Conservation (phyloP, 257 asterid species). For the Penstemon newberryi region DNA sequence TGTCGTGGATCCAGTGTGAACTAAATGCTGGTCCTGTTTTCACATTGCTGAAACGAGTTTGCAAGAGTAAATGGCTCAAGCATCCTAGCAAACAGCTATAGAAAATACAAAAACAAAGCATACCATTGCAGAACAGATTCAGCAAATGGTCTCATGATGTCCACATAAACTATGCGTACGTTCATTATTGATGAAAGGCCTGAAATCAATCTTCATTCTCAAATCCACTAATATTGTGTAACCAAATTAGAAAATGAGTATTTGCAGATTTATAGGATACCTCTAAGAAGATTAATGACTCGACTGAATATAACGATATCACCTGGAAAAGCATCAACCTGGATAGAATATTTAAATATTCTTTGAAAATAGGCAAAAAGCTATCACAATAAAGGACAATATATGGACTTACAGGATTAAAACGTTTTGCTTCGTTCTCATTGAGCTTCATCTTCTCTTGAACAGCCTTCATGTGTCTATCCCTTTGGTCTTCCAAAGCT, state of each 20-base stretch:
- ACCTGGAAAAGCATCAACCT: conserved; percentile 99
- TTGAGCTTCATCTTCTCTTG: conserved; percentile 88
- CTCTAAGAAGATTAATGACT: conserved; percentile 94
- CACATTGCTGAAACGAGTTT: conserved; percentile 63
- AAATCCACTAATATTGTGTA: conserved; percentile 24
- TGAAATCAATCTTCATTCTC: conserved; percentile 41
- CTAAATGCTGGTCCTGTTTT: conserved; percentile 63
- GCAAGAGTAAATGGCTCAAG: conserved; percentile 34
- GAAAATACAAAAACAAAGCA: conserved; percentile 31
- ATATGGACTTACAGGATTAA: conserved; percentile 80
- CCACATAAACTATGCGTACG: conserved; percentile 73
- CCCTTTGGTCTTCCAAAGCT: conserved; percentile 74
- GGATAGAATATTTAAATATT: conserved; percentile 33
- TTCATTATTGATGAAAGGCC: conserved; percentile 94
- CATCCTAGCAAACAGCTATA: conserved; percentile 7
- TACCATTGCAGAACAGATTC: conserved; percentile 88
- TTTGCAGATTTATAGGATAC: conserved; percentile 37
- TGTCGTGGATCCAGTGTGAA: conserved; percentile 71
- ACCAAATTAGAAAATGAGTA: conserved; percentile 27
- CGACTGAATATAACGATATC: conserved; percentile 91
- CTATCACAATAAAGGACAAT: conserved; percentile 19
- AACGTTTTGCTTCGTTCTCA: conserved; percentile 82
- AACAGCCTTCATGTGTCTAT: conserved; percentile 62
- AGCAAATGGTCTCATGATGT: conserved; percentile 97
- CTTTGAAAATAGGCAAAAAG: background rate